phyloP scores from a whole-genome alignment of 2,329 filamentous ascomycete genomes.

The Lachnellula arida region DNA sequence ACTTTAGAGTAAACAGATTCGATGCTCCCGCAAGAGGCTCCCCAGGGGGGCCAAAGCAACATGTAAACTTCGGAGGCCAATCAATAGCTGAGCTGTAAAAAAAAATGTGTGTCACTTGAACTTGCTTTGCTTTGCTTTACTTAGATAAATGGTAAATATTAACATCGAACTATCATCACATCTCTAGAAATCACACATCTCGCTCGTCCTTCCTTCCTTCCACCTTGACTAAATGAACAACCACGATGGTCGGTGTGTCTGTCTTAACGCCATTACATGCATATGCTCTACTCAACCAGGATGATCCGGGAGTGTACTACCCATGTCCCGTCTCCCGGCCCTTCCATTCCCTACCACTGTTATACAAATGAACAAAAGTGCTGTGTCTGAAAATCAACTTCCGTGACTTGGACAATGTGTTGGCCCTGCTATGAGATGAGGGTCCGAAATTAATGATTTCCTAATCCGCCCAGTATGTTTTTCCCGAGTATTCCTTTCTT shows the following conservation, averaged over 20 bases:
- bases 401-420: not conserved
- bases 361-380: conserved; percentile 13
- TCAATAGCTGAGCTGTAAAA: too few relatives aligned
- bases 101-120: too few relatives aligned
- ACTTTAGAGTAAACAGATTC: too few relatives aligned
- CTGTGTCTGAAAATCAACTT: not conserved
- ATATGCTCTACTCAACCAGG: conserved; percentile 3
- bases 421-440: not conserved
- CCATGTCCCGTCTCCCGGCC: not conserved
- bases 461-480: conserved; percentile 25
- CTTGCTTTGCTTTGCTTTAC: too few relatives aligned
- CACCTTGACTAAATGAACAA: not conserved
- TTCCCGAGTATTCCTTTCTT: conserved; percentile 31
- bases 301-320: not conserved
- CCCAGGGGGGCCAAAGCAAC: too few relatives aligned
- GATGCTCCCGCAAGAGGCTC: too few relatives aligned
- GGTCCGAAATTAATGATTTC: conserved; percentile 5
- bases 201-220: not conserved
- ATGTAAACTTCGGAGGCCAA: too few relatives aligned
- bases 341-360: conserved; percentile 6
- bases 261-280: conserved; percentile 7
- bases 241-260: not conserved
- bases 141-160: not conserved
- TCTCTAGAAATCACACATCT: not conserved
- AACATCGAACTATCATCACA: not conserved